phyloP scores from a whole-genome alignment of 1,284 basidiomycete species.

The Boletellus deceptivus region DNA sequence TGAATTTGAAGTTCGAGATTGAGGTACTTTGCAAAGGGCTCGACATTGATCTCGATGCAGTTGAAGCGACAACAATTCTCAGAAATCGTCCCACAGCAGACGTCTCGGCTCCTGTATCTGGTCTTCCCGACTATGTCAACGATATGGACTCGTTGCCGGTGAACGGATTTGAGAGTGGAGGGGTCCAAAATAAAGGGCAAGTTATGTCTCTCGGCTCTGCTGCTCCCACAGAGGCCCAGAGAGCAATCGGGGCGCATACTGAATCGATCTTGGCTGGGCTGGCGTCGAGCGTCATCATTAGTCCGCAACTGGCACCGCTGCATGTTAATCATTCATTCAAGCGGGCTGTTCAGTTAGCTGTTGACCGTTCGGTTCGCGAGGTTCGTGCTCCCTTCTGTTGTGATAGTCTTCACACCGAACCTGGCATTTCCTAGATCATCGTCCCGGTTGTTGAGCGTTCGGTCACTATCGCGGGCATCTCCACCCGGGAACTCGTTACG shows the following conservation, averaged over 20 bases:
- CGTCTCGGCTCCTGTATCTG: slow-evolving; percentile 45
- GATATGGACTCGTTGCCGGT: slow-evolving; percentile 73
- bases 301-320: slow-evolving; percentile 67
- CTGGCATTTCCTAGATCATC: slow-evolving; percentile 65
- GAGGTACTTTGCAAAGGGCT: slow-evolving; percentile 95
- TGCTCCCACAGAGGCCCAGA: slow-evolving; percentile 56
- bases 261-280: slow-evolving; percentile 79
- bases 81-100: slow-evolving; percentile 65
- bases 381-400: slow-evolving; percentile 38
- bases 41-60: slow-evolving; percentile 81
- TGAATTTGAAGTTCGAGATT: slow-evolving; percentile 99
- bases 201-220: slow-evolving; percentile 56
- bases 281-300: slow-evolving; percentile 77
- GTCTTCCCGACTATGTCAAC: slow-evolving; percentile 66
- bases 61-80: slow-evolving; percentile 85
- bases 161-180: slow-evolving; percentile 58
- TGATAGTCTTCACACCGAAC: neutral
- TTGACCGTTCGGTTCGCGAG: slow-evolving; percentile 95
- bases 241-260: slow-evolving; percentile 66
- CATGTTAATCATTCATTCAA: slow-evolving; percentile 85
- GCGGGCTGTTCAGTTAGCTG: slow-evolving; percentile 87
- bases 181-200: slow-evolving; percentile 51
- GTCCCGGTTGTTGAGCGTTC: slow-evolving; percentile 97
- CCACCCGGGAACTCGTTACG: slow-evolving; percentile 90
- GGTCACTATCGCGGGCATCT: slow-evolving; percentile 99